Evolutionary conservation across 2,329 filamentous ascomycete genomes (phyloP), one percentile per base, ranked within the genome.

Genomic region (Epichloe sp.): DNA sequence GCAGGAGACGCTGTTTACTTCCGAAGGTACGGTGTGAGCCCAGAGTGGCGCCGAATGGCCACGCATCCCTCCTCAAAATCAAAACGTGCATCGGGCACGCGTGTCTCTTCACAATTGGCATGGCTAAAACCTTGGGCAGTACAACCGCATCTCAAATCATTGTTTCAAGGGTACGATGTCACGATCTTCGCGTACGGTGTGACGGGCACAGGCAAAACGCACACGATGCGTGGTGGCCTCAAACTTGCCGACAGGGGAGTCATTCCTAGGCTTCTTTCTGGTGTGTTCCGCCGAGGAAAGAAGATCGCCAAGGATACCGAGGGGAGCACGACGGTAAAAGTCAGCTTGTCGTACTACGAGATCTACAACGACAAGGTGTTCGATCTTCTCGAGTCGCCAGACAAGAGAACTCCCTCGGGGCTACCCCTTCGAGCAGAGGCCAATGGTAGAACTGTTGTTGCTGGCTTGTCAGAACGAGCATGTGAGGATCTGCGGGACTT

Each of bases 321-420:
- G 4, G 86, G 83, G 11, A 72, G 80, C 48, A 90, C 83, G 0
- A 75, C 72, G 2, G 86, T 94, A 21, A 72, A 80, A 8, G 87
- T 95, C 15, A 75, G 80, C 12, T 76, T 96, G 61, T 90, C 87
- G 31, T 96, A 96, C 70, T 95, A 95, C 70, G 90, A 96, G 66
- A 95, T 96, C 58, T 96, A 96, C 70, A 95, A 94, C 66, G 90
- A 96, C 71, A 91, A 91, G 64, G 89, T 95, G 19, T 95, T 84
- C 62, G 90, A 96, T 64, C 73, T 96, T 35, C 88, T 96, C 58
- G 87, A 95, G 64, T 75, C 88, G 0, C 85, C 83, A 0, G 90
- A 96, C 65, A 94, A 89, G 71, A 85, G 93, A 48, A 89, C 86
- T 0, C 73, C 86, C 2, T 78, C 86, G 0, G 90, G 90, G 0